A percentile compares a stretch with the other conserved stretches of the same genome.
Conservation (phyloP, 768 basidiomycete genomes). For the Bullera alba region DNA sequence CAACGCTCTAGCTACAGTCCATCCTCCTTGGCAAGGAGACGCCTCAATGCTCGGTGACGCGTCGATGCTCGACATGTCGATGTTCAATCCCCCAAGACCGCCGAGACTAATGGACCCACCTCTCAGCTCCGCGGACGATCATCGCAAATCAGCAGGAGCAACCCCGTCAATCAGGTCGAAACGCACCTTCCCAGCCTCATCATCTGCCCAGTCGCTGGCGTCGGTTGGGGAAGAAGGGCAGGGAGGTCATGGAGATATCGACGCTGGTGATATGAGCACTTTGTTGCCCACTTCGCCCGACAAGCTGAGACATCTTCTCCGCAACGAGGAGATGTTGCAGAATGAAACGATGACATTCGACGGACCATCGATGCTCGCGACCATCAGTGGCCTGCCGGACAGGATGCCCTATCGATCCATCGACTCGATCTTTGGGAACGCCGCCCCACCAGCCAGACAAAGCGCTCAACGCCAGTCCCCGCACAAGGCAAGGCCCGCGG, state of each 20-base stretch:
- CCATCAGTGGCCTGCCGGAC: background rate
- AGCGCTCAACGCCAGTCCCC: too few species aligned
- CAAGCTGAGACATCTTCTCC: constrained; percentile 7
- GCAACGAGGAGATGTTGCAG: constrained; percentile 1
- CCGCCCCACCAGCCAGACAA: too few species aligned
- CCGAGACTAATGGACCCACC: too few species aligned
- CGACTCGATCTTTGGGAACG: too few species aligned
- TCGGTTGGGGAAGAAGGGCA: constrained; percentile 18
- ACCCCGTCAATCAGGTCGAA: constrained; percentile 1
- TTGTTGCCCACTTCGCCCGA: constrained; percentile 12
- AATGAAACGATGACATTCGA: constrained; percentile 3
- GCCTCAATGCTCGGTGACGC: background rate
- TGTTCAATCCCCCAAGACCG: background rate
- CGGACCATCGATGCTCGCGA: background rate
- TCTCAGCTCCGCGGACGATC: background rate
- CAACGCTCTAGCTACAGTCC: constrained; percentile 4
- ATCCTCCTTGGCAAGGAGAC: constrained; percentile 12
- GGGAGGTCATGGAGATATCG: background rate
- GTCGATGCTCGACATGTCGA: background rate
- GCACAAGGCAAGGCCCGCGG: too few species aligned
- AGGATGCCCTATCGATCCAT: too few species aligned
- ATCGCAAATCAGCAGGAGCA: background rate
- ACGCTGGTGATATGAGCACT: constrained; percentile 8
- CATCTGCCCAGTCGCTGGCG: constrained; percentile 17
- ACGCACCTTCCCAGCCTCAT: constrained; percentile 23